Evolutionary conservation across 805 yeast genomes (phyloP).

Genomic region (Candida railenensis): DNA sequence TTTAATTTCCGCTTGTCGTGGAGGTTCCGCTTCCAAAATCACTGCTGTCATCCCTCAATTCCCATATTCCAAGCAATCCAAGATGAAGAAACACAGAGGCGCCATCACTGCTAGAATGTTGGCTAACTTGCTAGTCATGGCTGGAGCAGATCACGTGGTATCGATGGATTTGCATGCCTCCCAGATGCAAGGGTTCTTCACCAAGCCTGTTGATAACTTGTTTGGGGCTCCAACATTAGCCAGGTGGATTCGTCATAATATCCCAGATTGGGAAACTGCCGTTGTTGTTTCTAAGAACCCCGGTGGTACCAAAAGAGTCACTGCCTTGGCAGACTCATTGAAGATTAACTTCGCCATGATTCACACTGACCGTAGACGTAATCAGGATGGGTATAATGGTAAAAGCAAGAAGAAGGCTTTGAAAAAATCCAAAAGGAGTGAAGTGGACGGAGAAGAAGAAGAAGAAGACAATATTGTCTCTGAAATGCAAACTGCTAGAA

Average conservation of each 20-base stretch:
- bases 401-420: slow-evolving; percentile 44
- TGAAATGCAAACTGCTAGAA: slow-evolving; percentile 92
- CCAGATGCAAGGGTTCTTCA: slow-evolving; percentile 98
- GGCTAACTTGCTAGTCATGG: slow-evolving; percentile 92
- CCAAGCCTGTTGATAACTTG: slow-evolving; percentile 94
- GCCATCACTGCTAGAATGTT: slow-evolving; percentile 98
- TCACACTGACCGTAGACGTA: slow-evolving; percentile 94
- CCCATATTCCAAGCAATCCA: slow-evolving; percentile 95
- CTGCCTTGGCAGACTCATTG: slow-evolving; percentile 94
- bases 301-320: slow-evolving; percentile 97
- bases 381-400: slow-evolving; percentile 56
- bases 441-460: slow-evolving; percentile 51
- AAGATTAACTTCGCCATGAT: slow-evolving; percentile 98
- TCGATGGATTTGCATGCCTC: slow-evolving; percentile 96
- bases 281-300: slow-evolving; percentile 99
- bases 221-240: slow-evolving; percentile 97
- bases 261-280: slow-evolving; percentile 79
- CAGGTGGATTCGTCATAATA: slow-evolving; percentile 90
- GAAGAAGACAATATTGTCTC: slow-evolving; percentile 69
- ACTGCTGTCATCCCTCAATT: slow-evolving; percentile 97
- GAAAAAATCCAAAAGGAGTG: slow-evolving; percentile 33
- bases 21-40: slow-evolving; percentile 97
- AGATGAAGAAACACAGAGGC: slow-evolving; percentile 98
- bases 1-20: slow-evolving; percentile 91
- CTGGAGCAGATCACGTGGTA: slow-evolving; percentile 98